Evolutionary conservation across 192 early-diverging fungal genomes (phyloP).

Genomic region (Spizellomyces punctatus): DNA sequence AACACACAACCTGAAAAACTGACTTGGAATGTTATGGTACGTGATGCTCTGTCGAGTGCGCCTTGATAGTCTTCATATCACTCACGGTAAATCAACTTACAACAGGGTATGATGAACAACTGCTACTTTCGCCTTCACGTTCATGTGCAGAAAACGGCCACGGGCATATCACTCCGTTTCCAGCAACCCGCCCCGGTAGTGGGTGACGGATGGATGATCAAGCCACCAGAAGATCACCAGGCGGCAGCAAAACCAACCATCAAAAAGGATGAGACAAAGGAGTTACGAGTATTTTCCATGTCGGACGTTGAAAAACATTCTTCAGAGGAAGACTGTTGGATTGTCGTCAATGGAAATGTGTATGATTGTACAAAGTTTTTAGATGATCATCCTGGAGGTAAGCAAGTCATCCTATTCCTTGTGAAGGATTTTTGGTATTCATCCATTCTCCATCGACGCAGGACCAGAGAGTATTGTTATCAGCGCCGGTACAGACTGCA

Average conservation of each 20-base stretch:
- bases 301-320: background rate
- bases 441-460: no score
- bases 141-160: background rate
- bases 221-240: background rate
- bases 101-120: constrained; percentile 74
- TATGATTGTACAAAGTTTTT: constrained; percentile 1
- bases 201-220: background rate
- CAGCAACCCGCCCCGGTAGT: background rate
- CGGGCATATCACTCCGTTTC: background rate
- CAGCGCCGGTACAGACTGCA: background rate
- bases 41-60: no score
- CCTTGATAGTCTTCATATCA: no score
- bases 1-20: constrained; percentile 64
- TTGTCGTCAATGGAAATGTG: background rate
- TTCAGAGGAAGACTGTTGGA: background rate
- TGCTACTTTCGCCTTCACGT: constrained; percentile 14
- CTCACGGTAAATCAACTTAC: no score
- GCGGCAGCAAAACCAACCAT: background rate
- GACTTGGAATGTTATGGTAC: constrained; percentile 65
- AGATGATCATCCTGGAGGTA: background rate
- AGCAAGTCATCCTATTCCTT: background rate
- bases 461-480: background rate
- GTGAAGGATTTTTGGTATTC: no score
- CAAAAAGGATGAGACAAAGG: background rate
- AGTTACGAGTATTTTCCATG: background rate